phyloP scores from a whole-genome alignment of 2,329 filamentous ascomycete genomes.

The Cytospora piceae region DNA sequence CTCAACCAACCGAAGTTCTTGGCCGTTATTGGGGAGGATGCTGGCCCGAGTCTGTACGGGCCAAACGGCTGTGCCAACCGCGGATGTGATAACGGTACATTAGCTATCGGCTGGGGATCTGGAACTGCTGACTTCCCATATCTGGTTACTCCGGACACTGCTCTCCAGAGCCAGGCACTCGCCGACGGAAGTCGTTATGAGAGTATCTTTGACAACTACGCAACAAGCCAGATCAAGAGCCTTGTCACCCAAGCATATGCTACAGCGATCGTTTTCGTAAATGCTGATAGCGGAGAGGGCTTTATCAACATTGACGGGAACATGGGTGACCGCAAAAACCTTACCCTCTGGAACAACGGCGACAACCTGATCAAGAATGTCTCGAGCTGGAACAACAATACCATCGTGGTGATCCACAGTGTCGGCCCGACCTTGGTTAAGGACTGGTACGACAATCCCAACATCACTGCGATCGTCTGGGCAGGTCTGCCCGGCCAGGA shows the following conservation, averaged over 20 bases:
- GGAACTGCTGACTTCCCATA: constrained; percentile 77
- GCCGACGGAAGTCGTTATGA: constrained; percentile 64
- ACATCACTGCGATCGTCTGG: constrained; percentile 83
- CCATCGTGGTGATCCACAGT: constrained; percentile 88
- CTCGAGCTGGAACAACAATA: constrained; percentile 78
- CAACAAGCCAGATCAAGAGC: constrained; percentile 62
- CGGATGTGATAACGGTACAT: constrained; percentile 60
- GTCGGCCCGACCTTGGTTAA: constrained; percentile 78
- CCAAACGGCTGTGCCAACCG: constrained; percentile 79
- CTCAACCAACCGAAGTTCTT: constrained; percentile 78
- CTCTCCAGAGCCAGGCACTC: constrained; percentile 65
- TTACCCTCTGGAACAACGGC: constrained; percentile 85
- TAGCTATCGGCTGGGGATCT: constrained; percentile 81
- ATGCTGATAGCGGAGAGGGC: constrained; percentile 84
- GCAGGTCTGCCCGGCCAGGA: constrained; percentile 84
- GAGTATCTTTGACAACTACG: constrained; percentile 68
- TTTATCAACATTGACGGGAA: constrained; percentile 85
- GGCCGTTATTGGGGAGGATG: constrained; percentile 81
- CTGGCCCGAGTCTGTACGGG: constrained; percentile 72
- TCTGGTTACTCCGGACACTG: constrained; percentile 73
- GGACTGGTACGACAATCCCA: constrained; percentile 74
- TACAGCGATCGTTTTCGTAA: constrained; percentile 85
- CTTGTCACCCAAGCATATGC: constrained; percentile 66
- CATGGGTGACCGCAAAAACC: constrained; percentile 85
- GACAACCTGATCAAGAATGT: constrained; percentile 83